A percentile compares a stretch with the other conserved stretches of the same genome.
Conservation (phyloP, 768 basidiomycete genomes). For the Pleurotus platypus region DNA sequence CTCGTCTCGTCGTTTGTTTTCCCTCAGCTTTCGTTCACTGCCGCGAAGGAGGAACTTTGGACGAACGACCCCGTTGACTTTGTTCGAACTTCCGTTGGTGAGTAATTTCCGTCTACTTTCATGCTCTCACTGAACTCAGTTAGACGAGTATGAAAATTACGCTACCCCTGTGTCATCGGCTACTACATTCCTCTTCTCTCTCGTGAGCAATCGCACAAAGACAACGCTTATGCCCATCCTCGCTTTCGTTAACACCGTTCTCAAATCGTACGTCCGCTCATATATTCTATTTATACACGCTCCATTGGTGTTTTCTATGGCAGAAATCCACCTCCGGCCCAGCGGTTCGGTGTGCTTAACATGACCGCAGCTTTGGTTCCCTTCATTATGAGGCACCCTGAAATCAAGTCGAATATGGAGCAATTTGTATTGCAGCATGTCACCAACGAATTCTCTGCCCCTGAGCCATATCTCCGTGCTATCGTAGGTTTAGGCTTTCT, state of each 20-base stretch:
- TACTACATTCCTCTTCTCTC: constrained; percentile 74
- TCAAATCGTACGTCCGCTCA: constrained; percentile 51
- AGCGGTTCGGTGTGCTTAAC: constrained; percentile 83
- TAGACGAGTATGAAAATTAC: constrained; percentile 81
- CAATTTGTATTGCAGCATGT: constrained; percentile 73
- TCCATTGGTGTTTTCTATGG: neutral
- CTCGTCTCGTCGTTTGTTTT: constrained; percentile 82
- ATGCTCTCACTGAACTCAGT: neutral
- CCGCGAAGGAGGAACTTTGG: constrained; percentile 67
- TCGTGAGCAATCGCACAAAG: constrained; percentile 79
- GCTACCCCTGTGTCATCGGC: constrained; percentile 76
- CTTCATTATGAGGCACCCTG: constrained; percentile 82
- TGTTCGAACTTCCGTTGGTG: constrained; percentile 72
- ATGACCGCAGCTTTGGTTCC: constrained; percentile 75
- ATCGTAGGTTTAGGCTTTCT: constrained; percentile 48
- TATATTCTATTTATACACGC: neutral
- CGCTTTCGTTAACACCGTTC: constrained; percentile 69
- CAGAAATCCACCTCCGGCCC: constrained; percentile 46
- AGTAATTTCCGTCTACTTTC: constrained; percentile 10
- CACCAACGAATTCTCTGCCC: constrained; percentile 62
- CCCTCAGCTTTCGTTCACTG: constrained; percentile 80
- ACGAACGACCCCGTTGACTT: constrained; percentile 82
- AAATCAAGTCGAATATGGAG: constrained; percentile 75
- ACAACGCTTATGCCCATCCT: constrained; percentile 80
- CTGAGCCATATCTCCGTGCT: constrained; percentile 72